A percentile compares a stretch with the other conserved stretches of the same genome.
Evolutionary conservation across 192 early-diverging fungal genomes (phyloP).

Genomic region (Backusella liffmaniae): DNA sequence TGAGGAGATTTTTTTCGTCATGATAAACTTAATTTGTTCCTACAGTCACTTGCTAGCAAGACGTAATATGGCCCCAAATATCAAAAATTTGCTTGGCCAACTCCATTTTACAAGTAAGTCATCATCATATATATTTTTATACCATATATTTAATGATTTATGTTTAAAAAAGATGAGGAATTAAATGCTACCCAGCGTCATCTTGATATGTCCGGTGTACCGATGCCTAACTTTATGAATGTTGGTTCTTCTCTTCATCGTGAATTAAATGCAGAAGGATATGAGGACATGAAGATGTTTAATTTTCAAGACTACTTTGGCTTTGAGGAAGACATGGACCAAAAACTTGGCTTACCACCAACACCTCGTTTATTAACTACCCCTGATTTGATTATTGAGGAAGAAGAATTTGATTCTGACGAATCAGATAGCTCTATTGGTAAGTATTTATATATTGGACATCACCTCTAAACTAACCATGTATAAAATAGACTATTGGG

Average conservation of each 20-base stretch:
- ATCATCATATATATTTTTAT: neutral
- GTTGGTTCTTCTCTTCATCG: conserved; percentile 69
- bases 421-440: neutral
- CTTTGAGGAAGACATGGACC: neutral
- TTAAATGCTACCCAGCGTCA: conserved; percentile 79
- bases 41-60: conserved; percentile 85
- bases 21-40: neutral
- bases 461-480: neutral
- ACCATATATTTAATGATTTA: neutral
- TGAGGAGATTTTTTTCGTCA: neutral
- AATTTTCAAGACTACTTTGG: neutral
- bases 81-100: conserved; percentile 90
- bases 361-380: conserved; percentile 3
- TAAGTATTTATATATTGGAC: neutral
- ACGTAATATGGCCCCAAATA: conserved; percentile 85
- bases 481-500: conserved; percentile 24
- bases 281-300: conserved; percentile 5
- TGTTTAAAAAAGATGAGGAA: conserved; percentile 55
- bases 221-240: conserved; percentile 89
- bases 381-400: conserved; percentile 18
- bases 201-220: conserved; percentile 81
- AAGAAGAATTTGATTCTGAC: conserved; percentile 8
- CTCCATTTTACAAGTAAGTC: conserved; percentile 83
- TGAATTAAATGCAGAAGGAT: conserved; percentile 44
- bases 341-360: neutral